Evolutionary conservation across 1,284 basidiomycete genomes (phyloP).

Genomic region (Pseudozyma pruni): DNA sequence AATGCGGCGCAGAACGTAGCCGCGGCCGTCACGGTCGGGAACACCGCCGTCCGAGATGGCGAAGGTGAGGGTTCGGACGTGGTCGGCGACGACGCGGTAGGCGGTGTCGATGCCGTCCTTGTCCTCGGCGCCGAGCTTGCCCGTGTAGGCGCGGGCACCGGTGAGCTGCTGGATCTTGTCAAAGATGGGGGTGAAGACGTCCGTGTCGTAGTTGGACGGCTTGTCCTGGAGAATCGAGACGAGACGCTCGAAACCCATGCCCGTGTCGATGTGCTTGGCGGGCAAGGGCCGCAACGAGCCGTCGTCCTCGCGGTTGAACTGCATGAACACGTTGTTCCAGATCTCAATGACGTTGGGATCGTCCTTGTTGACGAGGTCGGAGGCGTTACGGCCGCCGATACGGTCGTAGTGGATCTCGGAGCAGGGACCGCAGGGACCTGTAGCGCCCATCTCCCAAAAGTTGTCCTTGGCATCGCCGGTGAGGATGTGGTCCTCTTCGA

Average conservation of each 20-base stretch:
- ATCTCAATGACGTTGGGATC: conserved; percentile 97
- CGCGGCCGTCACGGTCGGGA: conserved; percentile 93
- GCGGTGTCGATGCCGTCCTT: conserved; percentile 94
- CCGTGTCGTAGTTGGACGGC: conserved; percentile 96
- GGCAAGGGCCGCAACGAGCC: conserved; percentile 84
- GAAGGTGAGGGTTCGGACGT: conserved; percentile 93
- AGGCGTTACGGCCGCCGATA: conserved; percentile 91
- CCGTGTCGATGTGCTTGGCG: conserved; percentile 95
- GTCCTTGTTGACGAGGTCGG: conserved; percentile 90
- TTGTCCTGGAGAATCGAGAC: conserved; percentile 93
- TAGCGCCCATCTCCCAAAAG: conserved; percentile 99
- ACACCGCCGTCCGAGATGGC: conserved; percentile 96
- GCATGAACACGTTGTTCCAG: conserved; percentile 99
- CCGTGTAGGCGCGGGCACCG: conserved; percentile 84
- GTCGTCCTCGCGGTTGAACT: conserved; percentile 94
- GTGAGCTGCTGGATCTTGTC: conserved; percentile 87
- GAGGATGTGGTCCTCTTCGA: conserved; percentile 87
- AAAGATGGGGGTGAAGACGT: conserved; percentile 92
- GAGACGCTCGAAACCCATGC: conserved; percentile 97
- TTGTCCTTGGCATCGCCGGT: conserved; percentile 97
- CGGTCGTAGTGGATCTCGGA: conserved; percentile 97
- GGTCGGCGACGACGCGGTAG: conserved; percentile 96
- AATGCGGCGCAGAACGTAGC: conserved; percentile 93
- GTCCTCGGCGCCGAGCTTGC: conserved; percentile 93
- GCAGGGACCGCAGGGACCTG: conserved; percentile 96